Conservation (phyloP, 345 rosid species). For the Pugionium dolabratum region DNA sequence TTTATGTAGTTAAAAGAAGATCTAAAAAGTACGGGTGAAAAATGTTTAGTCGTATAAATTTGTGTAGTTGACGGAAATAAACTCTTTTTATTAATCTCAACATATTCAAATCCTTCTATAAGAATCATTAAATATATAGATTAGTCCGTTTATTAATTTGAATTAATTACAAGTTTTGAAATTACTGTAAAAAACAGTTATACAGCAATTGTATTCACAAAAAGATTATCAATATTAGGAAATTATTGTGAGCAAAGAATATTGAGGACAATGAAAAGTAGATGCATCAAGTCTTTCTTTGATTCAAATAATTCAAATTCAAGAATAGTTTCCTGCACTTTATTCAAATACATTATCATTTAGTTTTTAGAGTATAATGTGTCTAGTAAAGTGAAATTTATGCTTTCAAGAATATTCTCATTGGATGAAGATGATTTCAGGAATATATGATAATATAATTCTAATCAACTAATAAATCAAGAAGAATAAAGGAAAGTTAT, state of each 20-base stretch:
- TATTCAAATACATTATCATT: conserved; percentile 16
- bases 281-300: neutral
- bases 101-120: neutral
- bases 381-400: conserved; percentile 16
- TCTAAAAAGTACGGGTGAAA: no score
- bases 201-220: neutral
- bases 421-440: conserved; percentile 16
- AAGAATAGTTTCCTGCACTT: conserved; percentile 14
- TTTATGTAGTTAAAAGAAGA: no score
- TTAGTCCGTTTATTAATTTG: neutral
- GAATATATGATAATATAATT: conserved; percentile 10
- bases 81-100: neutral
- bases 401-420: conserved; percentile 29
- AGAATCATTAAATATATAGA: neutral
- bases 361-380: conserved; percentile 11
- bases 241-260: neutral
- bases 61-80: no score
- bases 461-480: conserved; percentile 23
- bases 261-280: conserved; percentile 11
- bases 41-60: no score
- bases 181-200: neutral
- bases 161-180: conserved; percentile 9
- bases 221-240: no score
- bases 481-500: conserved; percentile 30
- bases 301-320: conserved; percentile 22